Percentiles rank a stretch among this genome's conserved stretches.
These are phyloP conservation scores for Trichomonascaceae sp. DNA, from an alignment of 1,139 yeast genomes.

Conservation along the genomic window DNA sequence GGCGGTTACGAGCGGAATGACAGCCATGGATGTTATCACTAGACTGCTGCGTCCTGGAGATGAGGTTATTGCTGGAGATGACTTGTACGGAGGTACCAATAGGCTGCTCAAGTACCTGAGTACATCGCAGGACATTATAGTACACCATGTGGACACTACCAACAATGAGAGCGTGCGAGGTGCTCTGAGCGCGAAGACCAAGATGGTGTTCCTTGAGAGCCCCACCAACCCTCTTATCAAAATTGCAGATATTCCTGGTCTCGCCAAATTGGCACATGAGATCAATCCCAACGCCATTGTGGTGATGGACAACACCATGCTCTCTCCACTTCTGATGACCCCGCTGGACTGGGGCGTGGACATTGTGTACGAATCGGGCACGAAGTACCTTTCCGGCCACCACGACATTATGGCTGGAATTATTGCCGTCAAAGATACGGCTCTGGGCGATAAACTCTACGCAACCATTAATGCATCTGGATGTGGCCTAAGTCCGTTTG, in stretches of 20 bases:
- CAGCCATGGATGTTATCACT: slow-evolving; percentile 75
- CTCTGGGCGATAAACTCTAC: slow-evolving; percentile 55
- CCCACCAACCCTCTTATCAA: slow-evolving; percentile 90
- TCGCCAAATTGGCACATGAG: slow-evolving; percentile 52
- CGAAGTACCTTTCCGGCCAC: slow-evolving; percentile 85
- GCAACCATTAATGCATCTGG: slow-evolving; percentile 83
- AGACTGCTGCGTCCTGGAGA: slow-evolving; percentile 64
- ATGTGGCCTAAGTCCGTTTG: slow-evolving; percentile 83
- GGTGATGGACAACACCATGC: slow-evolving; percentile 91
- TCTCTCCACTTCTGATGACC: slow-evolving; percentile 77
- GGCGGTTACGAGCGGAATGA: slow-evolving; percentile 89
- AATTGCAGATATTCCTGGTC: slow-evolving; percentile 62
- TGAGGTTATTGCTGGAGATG: slow-evolving; percentile 85
- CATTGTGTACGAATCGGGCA: slow-evolving; percentile 84
- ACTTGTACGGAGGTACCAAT: slow-evolving; percentile 86
- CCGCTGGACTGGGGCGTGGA: slow-evolving; percentile 82
- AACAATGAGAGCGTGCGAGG: slow-evolving; percentile 40
- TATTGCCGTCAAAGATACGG: slow-evolving; percentile 51
- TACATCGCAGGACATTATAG: slow-evolving; percentile 52
- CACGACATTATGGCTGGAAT: slow-evolving; percentile 96
- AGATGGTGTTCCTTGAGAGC: slow-evolving; percentile 69
- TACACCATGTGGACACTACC: slow-evolving; percentile 75
- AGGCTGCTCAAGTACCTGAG: slow-evolving; percentile 64
- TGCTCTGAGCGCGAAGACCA: slow-evolving; percentile 37
- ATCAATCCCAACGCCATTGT: slow-evolving; percentile 57